Evolutionary conservation across 306 rosid species (phyloP), one percentile per base, ranked within the genome.

Genomic region (Vigna reflexopilosa): DNA sequence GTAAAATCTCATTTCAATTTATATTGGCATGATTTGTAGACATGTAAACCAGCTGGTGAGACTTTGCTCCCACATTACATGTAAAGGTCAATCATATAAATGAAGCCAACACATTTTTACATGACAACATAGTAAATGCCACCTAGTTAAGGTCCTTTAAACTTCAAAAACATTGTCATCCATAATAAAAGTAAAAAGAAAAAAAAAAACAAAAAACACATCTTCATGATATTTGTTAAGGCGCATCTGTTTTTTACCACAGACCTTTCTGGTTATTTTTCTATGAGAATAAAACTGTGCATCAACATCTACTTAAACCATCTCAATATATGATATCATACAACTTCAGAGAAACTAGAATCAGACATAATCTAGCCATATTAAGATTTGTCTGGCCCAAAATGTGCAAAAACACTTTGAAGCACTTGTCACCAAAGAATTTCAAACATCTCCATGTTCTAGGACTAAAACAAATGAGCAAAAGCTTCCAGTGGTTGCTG

Each of bases 61-160:
- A 26, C 64, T 24, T 58, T 58, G 38, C 64, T 58, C 17, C 38
- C 64, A 22, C 66, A 13, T 24, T 28, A 59, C 17, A 13, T 12
- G 57, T 24, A 50, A 72, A 50, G 26, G 19, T 32, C 73, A 51
- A 84, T 48, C 51, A 65, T 52, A 54, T 14, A 61, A 38, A 40
- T 55, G 54, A 54, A 14, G 62, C 22, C 61, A 57, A n/a, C 9
- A 36, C 24, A 64, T 17, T 20, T 34, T 63, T 52, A 42, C 58
- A 22, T 42, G 11, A 47, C 48, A 40, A 77, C 24, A 36, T 32
- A 51, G 38, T 72, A 26, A 26, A 65, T 51, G 40, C 59, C 45
- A 59, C 44, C 47, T 64, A 30, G 36, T 28, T 14, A 30, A 71
- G 34, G 8, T 49, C 70, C 65, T 34, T 12, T 12, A 7, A 42